phyloP scores from a whole-genome alignment of 2,329 filamentous ascomycete genomes.

The Ramichloridium luteum region DNA sequence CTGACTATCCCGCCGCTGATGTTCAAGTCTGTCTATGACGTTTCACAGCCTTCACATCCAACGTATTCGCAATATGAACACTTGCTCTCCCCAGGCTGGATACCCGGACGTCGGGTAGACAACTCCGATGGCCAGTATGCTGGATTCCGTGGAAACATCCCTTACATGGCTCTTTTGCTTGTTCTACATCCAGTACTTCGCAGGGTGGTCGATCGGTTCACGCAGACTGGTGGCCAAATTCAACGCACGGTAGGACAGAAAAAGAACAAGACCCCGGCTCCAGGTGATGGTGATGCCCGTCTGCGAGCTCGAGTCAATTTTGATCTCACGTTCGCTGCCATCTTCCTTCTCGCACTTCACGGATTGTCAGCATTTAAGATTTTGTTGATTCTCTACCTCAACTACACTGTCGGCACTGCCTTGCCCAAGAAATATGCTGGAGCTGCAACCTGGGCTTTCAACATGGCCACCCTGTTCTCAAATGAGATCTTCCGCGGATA shows the following conservation, averaged over 20 bases:
- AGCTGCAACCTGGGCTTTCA: constrained; percentile 75
- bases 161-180: constrained; percentile 63
- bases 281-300: constrained; percentile 29
- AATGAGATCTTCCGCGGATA: constrained; percentile 81
- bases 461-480: constrained; percentile 70
- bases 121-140: constrained; percentile 80
- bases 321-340: constrained; percentile 66
- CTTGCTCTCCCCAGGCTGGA: constrained; percentile 72
- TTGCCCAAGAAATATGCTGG: constrained; percentile 63
- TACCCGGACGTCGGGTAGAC: constrained; percentile 84
- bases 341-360: constrained; percentile 70
- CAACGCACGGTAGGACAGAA: constrained; percentile 2
- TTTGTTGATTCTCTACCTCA: constrained; percentile 63
- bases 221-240: not conserved
- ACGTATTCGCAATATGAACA: constrained; percentile 63
- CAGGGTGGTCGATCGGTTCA: constrained; percentile 50
- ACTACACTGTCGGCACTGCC: constrained; percentile 64
- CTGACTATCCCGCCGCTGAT: constrained; percentile 59
- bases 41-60: constrained; percentile 76
- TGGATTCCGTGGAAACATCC: constrained; percentile 74
- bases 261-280: constrained; percentile 33
- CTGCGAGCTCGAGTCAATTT: constrained; percentile 61
- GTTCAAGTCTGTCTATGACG: constrained; percentile 80
- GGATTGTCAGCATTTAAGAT: constrained; percentile 80
- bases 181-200: constrained; percentile 69